Base-by-base conservation (phyloP, 768 basidiomycete genomes). In the Pseudohyphozyma bogoriensis region DNA sequence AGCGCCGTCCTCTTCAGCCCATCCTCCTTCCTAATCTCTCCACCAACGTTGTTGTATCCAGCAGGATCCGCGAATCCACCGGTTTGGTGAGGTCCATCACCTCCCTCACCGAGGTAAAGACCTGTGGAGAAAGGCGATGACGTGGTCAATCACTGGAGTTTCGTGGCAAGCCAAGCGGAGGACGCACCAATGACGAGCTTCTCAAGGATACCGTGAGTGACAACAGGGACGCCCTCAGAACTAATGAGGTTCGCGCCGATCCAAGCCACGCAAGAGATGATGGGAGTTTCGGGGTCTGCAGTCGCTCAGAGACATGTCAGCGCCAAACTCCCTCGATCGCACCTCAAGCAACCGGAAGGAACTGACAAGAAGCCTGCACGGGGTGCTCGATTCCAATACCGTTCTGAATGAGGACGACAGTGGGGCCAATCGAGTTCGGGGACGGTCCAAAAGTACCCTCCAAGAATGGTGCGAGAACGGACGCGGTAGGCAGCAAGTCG, bases 401-500 rank as follows among this genome's bases (percentile, higher is more conserved):
- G 36, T 51, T 51, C 45, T 87, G 83, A 51, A 84, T 65, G 16
- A 85, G 70, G 3, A 83, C 81, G 68, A 82, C 83, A 2, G 77
- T 79, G 1, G 83, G 83, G 1, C 56, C 56, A 39, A 55, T 58
- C 24, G 59, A 55, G 66, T 83, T 81, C 7, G 76, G 64, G 62
- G 77, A 74, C 12, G 55, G 33, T 24, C 28, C n/a, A n/a, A n/a
- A n/a, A n/a, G n/a, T n/a, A n/a, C n/a, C 45, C 4, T 77, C 76
- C 47, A 87, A 71, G 39, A 87, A 71, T 9, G 83, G 80, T 10
- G 75, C 75, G 28, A 88, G 77, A 11, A 87, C 71, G 6, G 74
- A 70, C 0, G 85, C 75, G 9, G 83, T 85, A 15, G 77, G 79
- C 2, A 74, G 68, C 13, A 85, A 68, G 66, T 88, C 86, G 5